Percentiles rank a stretch among this genome's conserved stretches.
These are phyloP conservation scores for Coemansia sp. DNA, from an alignment of 192 early-diverging fungal species.

Conservation along the genomic window DNA sequence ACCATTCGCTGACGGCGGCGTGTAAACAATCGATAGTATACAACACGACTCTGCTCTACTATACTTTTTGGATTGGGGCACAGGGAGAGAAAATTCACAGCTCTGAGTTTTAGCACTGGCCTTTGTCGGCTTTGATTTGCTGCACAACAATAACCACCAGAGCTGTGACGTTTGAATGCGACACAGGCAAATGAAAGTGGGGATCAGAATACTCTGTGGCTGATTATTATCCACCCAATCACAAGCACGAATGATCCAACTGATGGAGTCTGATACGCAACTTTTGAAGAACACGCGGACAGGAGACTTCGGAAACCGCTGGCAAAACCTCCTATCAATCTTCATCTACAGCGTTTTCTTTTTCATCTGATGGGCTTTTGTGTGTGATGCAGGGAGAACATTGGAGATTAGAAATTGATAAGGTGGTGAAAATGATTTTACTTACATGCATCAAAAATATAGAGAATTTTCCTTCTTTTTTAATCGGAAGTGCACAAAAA, in stretches of 20 bases:
- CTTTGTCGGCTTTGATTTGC: background rate
- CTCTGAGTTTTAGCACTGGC: background rate
- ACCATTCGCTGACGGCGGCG: background rate
- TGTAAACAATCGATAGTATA: background rate
- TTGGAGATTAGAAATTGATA: background rate
- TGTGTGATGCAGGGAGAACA: background rate
- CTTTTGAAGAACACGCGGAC: constrained; percentile 6
- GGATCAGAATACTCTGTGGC: constrained; percentile 7
- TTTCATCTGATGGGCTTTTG: background rate
- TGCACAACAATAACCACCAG: background rate
- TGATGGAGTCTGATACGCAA: constrained; percentile 2
- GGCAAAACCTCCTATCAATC: background rate
- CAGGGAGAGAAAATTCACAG: background rate
- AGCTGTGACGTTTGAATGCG: background rate
- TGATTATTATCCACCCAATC: constrained; percentile 8
- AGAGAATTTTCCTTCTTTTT: background rate
- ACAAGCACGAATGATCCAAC: constrained; percentile 3
- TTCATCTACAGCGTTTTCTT: background rate
- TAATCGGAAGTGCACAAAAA: background rate
- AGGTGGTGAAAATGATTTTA: background rate
- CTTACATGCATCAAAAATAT: background rate
- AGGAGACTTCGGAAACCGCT: background rate
- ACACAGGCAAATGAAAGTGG: background rate
- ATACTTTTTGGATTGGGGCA: background rate
- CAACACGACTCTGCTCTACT: background rate